A percentile compares a stretch with the other conserved stretches of the same genome.
Conservation (phyloP, 176 grass and related monocot genomes). For the Hsuehochloa calcarea region DNA sequence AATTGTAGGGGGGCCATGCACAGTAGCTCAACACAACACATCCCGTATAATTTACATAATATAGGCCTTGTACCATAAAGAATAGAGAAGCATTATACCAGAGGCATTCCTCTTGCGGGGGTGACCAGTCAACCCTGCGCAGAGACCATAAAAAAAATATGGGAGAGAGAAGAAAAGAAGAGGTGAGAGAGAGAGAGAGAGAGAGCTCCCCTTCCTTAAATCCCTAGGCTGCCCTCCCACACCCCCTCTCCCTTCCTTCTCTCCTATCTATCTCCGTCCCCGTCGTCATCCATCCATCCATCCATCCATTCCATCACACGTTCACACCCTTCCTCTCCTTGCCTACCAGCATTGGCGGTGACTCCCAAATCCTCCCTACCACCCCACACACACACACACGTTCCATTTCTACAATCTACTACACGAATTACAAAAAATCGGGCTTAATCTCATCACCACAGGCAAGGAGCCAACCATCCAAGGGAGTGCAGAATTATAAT, state of each 20-base stretch:
- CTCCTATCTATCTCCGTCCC: constrained; percentile 14
- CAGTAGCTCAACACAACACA: constrained; percentile 5
- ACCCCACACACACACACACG: neutral
- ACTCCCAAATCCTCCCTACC: constrained; percentile 18
- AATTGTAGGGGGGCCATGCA: constrained; percentile 33
- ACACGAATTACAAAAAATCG: neutral
- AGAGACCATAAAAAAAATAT: constrained; percentile 41
- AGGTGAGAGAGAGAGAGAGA: neutral
- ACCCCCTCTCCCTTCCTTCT: neutral
- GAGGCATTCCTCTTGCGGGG: constrained; percentile 42
- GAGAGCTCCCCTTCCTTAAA: constrained; percentile 20
- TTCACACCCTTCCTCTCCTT: neutral
- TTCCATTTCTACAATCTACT: neutral
- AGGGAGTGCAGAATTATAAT: neutral
- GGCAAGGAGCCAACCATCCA: neutral
- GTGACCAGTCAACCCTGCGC: constrained; percentile 44
- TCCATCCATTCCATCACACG: constrained; percentile 29
- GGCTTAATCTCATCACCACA: neutral
- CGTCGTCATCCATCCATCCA: constrained; percentile 17
- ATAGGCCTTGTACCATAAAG: constrained; percentile 44
- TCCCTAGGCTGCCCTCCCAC: constrained; percentile 44
- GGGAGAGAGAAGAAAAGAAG: neutral
- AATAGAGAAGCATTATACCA: constrained; percentile 40
- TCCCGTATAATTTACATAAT: constrained; percentile 35
- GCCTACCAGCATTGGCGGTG: neutral